Conservation (phyloP, 2,329 filamentous ascomycete species). For the Apiospora hydei region DNA sequence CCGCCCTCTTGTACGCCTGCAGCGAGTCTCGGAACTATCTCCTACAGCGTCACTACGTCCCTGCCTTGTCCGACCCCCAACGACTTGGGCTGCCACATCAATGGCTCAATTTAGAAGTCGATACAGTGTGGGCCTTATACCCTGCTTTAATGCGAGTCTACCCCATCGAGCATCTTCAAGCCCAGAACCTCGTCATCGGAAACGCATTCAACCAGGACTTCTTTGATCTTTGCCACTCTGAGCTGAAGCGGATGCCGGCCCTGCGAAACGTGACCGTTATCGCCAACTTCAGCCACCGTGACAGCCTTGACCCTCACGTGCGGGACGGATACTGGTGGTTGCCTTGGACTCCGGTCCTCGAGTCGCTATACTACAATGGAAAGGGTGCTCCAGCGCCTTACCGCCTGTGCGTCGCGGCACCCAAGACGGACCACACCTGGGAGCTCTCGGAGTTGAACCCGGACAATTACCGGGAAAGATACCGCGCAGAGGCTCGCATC, state of each 20-base stretch:
- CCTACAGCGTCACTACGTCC: neutral
- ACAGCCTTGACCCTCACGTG: no score
- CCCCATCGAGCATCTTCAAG: neutral
- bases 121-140: neutral
- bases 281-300: neutral
- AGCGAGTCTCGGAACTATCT: neutral
- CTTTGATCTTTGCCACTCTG: no score
- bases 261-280: neutral
- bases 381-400: neutral
- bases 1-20: neutral
- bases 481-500: no score
- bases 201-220: no score
- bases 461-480: neutral
- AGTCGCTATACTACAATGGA: neutral
- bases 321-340: neutral
- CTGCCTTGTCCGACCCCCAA: no score
- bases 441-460: neutral
- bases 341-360: neutral
- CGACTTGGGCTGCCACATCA: neutral
- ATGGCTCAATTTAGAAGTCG: neutral
- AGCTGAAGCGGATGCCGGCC: neutral
- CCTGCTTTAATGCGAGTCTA: no score
- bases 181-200: neutral
- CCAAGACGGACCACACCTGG: neutral
- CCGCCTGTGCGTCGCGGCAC: neutral